Base-by-base conservation (phyloP, 2,329 filamentous ascomycete genomes). In the Fusarium sp. region DNA sequence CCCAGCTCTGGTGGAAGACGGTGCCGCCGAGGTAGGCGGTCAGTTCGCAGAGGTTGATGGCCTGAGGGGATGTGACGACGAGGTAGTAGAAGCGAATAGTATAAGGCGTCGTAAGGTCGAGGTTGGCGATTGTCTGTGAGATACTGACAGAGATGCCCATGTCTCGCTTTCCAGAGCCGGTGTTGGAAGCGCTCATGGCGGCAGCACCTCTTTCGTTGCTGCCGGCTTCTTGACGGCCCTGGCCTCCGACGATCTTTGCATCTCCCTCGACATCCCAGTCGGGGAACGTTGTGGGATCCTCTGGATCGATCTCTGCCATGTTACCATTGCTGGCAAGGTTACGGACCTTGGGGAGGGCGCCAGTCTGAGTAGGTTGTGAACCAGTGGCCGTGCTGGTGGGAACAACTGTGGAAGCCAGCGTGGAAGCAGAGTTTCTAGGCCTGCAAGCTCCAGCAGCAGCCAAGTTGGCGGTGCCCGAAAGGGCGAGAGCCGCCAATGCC, bases 71-170 rank as follows among this genome's bases (percentile, higher is more conserved):
- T 1, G 58, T 66, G 24, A 68, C 56, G 10, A 71, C 54, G 20
- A 63, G 42, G 22, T 71, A 62, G 60, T 52, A 73, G 59, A 71
- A 73, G 4, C 66, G 70, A 22, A 73, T 42, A 6, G 70, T 73
- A 37, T 73, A 73, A 4, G 62, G 58, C 2, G 59, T 58, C 6
- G 38, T n/a, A 2, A 62, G 37, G n/a, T 68, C 27, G 3, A 73
- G 57, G 24, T 56, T 47, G 27, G 18, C 50, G 22, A 71, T 27
- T 1, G 47, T 35, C 61, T 71, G 69, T 2, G 69, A 62, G 45
- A 71, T 58, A 42, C 37, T 35, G 40, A 62, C 67, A 1, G 31
- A 52, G n/a, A 31, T 22, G 6, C 50, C 47, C 18, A 65, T 13
- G 6, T 40, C 40, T 60, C 69, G 61, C 66, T 69, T 62, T 35